Evolutionary conservation across 805 yeast species (phyloP).

Genomic region (Ogataea sp.): DNA sequence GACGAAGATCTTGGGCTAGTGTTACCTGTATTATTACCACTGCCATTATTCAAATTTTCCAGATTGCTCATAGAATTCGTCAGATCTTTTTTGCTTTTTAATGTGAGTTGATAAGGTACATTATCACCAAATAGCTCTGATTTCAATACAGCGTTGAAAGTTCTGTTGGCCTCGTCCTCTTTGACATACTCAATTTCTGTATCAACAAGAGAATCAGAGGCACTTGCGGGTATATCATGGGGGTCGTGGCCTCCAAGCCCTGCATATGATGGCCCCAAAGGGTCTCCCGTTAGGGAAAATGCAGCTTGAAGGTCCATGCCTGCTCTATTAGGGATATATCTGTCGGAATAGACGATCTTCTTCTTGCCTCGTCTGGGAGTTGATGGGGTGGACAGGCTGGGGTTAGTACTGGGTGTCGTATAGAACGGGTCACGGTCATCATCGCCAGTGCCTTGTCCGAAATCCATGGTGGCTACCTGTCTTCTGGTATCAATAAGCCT

Average conservation of each 20-base stretch:
- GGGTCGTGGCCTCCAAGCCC: background rate
- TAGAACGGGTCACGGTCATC: background rate
- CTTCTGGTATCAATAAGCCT: too few relatives aligned
- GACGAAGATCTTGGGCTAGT: constrained; percentile 11
- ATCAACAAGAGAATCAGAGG: constrained; percentile 24
- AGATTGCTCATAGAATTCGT: too few relatives aligned
- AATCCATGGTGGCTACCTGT: too few relatives aligned
- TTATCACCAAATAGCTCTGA: constrained; percentile 90
- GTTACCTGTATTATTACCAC: constrained; percentile 3
- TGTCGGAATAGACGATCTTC: constrained; percentile 60
- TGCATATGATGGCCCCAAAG: background rate
- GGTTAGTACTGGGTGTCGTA: constrained; percentile 3
- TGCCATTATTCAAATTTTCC: constrained; percentile 14
- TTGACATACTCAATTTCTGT: constrained; percentile 60
- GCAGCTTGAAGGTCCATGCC: constrained; percentile 89
- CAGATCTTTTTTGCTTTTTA: too few relatives aligned
- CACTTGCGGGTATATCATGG: background rate
- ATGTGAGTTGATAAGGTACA: constrained; percentile 36
- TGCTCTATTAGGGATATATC: constrained; percentile 81
- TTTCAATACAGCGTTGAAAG: constrained; percentile 77
- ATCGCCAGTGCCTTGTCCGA: too few relatives aligned
- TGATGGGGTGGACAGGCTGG: constrained; percentile 26
- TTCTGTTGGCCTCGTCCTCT: constrained; percentile 78
- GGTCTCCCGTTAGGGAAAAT: constrained; percentile 35
- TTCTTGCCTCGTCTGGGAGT: constrained; percentile 39